Evolutionary conservation across 805 yeast genomes (phyloP), one percentile per base, ranked within the genome.

Genomic region (Saccharomycopsis synnaedendra): DNA sequence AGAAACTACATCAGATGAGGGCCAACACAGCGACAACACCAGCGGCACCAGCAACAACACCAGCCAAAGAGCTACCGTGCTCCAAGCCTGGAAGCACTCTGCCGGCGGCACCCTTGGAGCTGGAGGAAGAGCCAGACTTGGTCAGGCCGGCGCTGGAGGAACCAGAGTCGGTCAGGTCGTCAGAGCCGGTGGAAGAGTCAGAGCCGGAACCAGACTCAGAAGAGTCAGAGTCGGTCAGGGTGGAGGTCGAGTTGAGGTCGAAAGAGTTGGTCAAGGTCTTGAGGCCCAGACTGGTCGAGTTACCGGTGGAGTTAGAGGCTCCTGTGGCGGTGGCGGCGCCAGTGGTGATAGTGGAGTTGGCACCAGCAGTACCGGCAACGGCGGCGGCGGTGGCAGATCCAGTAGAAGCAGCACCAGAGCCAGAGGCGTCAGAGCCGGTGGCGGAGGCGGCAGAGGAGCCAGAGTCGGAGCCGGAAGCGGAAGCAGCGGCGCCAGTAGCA

Each of bases 21-120:
- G 53, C 54, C 30, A 51, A 51, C 28, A 51, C n/a, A 43, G 50
- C 54, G 39, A 49, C 50, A 29, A 47, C 40, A 43, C 54, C 74
- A 57, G 70, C 72, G 53, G 66, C 68, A 68, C 74, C 74, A 53
- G 74, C 29, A 39, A 46, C 52, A 8, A 46, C 19, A 33, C 29
- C 11, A 35, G 31, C 7, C n/a, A 46, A 37, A 40, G 42, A 40
- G 48, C 36, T 27, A 33, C 38, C 39, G 47, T 47, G 38, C 30
- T 47, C 74, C 49, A 70, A 61, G 55, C 68, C 60, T 58, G 72
- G 73, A 55, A 65, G 70, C 58, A 72, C 71, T 65, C 60, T 64
- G 47, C 58, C 71, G 55, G 73, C 75, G 55, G 67, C 74, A 66
- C 68, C 72, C 52, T 63, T 60, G 66, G 55, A 66, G 47, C 68